Conservation (phyloP, 208 protist species). For the Chromosphaera perkinsii region DNA sequence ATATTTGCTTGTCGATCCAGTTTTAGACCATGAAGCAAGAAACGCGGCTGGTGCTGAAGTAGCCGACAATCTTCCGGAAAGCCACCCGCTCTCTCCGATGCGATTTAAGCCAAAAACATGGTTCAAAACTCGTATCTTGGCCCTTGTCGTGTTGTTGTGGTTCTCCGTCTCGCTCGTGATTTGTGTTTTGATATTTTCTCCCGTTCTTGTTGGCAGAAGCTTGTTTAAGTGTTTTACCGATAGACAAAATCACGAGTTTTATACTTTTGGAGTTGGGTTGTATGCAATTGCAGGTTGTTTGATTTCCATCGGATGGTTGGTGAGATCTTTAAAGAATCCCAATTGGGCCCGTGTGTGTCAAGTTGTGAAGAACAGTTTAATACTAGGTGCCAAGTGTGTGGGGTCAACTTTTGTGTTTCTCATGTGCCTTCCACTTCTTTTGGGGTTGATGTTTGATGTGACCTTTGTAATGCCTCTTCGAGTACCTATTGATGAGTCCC, state of each 20-base stretch:
- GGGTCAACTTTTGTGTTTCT: not conserved
- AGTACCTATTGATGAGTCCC: not conserved
- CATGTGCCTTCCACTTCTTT: not conserved
- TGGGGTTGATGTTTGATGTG: slow-evolving; percentile 2
- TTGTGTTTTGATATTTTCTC: too few relatives aligned
- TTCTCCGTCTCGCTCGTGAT: too few relatives aligned
- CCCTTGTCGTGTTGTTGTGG: too few relatives aligned
- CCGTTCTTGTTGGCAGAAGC: too few relatives aligned
- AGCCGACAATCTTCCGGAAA: too few relatives aligned
- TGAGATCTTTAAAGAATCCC: not conserved
- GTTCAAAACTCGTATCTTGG: too few relatives aligned
- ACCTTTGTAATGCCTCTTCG: slow-evolving; percentile 3
- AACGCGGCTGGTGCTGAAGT: not conserved
- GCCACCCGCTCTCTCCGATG: too few relatives aligned
- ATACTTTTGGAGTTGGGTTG: not conserved
- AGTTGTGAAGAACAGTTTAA: not conserved
- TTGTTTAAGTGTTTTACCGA: too few relatives aligned
- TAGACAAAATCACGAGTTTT: not conserved
- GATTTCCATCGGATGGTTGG: not conserved
- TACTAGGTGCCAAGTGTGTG: not conserved
- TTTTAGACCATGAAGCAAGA: not conserved
- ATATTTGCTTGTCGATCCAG: slow-evolving; percentile 25
- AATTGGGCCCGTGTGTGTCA: not conserved
- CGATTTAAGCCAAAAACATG: too few relatives aligned
- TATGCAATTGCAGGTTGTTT: not conserved